Conservation (phyloP, 768 basidiomycete species). For the Lactifluus rugatus region DNA sequence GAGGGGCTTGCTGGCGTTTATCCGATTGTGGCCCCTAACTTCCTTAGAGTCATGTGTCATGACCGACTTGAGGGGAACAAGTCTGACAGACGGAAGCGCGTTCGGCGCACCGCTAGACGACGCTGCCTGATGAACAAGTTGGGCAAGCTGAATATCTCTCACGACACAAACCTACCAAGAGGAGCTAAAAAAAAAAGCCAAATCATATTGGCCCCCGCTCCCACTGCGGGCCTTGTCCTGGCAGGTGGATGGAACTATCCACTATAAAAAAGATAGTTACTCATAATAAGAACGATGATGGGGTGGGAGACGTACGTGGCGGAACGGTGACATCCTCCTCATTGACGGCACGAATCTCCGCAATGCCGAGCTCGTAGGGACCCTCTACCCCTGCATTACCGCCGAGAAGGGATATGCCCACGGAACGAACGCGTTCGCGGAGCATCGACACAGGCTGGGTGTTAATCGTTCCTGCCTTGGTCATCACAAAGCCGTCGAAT, state of each 20-base stretch:
- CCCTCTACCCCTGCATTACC: slow-evolving; percentile 71
- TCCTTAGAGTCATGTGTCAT: background rate
- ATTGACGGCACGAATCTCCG: slow-evolving; percentile 74
- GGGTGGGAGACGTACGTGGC: slow-evolving; percentile 23
- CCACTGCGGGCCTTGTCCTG: background rate
- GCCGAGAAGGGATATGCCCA: slow-evolving; percentile 83
- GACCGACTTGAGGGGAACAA: background rate
- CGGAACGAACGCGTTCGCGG: slow-evolving; percentile 60
- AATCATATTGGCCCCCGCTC: slow-evolving; percentile 11
- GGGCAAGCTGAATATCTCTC: too few species aligned
- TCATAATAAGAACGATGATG: background rate
- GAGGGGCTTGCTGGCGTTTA: background rate
- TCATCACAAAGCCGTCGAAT: slow-evolving; percentile 62
- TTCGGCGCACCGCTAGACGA: background rate
- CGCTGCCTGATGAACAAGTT: background rate
- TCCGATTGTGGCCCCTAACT: background rate
- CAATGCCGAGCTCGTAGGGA: slow-evolving; percentile 72
- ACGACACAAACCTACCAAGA: background rate
- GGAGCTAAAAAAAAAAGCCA: background rate
- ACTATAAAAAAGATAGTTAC: background rate
- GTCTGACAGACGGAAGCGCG: background rate
- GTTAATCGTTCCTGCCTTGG: slow-evolving; percentile 63
- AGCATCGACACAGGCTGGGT: slow-evolving; percentile 68
- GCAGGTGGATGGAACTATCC: background rate
- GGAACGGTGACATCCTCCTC: slow-evolving; percentile 46